Conservation (phyloP, 2,329 filamentous ascomycete species). For the Cadophora sp. region DNA sequence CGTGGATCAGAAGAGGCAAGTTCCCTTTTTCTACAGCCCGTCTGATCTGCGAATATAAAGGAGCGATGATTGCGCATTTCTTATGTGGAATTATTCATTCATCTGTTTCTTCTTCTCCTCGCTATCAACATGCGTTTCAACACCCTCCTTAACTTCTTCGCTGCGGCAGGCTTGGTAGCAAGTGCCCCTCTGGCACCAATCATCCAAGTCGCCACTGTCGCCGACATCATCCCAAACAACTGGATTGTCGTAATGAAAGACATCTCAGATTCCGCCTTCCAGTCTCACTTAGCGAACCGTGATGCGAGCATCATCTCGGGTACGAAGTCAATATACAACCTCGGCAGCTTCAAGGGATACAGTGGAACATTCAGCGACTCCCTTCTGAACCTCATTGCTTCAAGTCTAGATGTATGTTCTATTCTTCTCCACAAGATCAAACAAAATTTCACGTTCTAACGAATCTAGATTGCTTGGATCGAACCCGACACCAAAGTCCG, state of each 20-base stretch:
- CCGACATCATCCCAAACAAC: constrained; percentile 2
- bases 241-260: constrained; percentile 20
- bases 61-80: background rate
- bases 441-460: background rate
- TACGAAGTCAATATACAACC: constrained; percentile 4
- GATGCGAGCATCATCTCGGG: constrained; percentile 4
- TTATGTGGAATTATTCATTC: background rate
- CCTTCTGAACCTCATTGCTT: background rate
- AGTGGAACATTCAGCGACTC: background rate
- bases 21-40: background rate
- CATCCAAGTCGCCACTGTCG: constrained; percentile 1
- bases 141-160: constrained; percentile 2
- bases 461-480: constrained; percentile 9
- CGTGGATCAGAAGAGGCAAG: too few species aligned
- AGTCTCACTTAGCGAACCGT: constrained; percentile 5
- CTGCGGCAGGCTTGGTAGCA: constrained; percentile 1
- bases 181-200: constrained; percentile 12
- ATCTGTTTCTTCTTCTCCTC: background rate
- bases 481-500: constrained; percentile 12
- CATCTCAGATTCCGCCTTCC: constrained; percentile 10
- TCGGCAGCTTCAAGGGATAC: constrained; percentile 13
- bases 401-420: constrained; percentile 15
- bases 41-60: constrained; percentile 4
- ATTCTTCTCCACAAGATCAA: background rate
- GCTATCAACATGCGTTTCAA: constrained; percentile 7